Conservation (phyloP, 192 early-diverging fungal genomes). For the Coemansia interrupta region DNA sequence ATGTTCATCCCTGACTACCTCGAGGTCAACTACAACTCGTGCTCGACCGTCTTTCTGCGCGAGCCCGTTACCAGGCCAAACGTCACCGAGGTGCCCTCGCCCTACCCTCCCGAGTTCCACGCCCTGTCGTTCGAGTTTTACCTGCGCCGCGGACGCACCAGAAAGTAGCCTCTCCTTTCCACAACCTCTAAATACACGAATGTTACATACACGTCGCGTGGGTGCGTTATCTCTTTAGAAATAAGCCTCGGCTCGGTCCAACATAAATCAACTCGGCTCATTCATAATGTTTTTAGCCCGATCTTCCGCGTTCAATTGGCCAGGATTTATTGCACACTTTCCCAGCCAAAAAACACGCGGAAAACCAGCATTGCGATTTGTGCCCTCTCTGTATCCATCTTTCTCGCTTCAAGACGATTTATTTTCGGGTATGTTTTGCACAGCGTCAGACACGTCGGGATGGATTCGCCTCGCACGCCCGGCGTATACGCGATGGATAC, state of each 20-base stretch:
- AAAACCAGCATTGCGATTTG: too few species aligned
- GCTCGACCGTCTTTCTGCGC: constrained; percentile 83
- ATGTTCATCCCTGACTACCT: constrained; percentile 96
- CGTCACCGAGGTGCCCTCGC: constrained; percentile 88
- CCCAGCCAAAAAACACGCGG: too few species aligned
- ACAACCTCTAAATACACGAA: not conserved
- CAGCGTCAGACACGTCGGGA: not conserved
- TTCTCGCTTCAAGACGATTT: constrained; percentile 13
- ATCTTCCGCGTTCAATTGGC: too few species aligned
- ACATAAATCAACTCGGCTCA: too few species aligned
- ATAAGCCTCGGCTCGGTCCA: too few species aligned
- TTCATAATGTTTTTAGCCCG: too few species aligned
- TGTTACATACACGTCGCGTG: too few species aligned
- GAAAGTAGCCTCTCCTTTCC: constrained; percentile 17
- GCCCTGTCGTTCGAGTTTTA: constrained; percentile 93
- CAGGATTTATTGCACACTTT: too few species aligned
- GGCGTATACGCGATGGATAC: constrained; percentile 5
- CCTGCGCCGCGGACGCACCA: constrained; percentile 55
- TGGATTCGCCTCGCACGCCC: constrained; percentile 2
- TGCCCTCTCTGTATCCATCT: constrained; percentile 1
- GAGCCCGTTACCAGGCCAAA: constrained; percentile 82
- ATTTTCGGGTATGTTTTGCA: constrained; percentile 9
- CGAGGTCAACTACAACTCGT: constrained; percentile 94
- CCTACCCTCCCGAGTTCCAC: constrained; percentile 86
- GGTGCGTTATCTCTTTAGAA: too few species aligned